Evolutionary conservation across 2,329 filamentous ascomycete species (phyloP), one percentile per base, ranked within the genome.

Genomic region (Grosmannia penicillata): DNA sequence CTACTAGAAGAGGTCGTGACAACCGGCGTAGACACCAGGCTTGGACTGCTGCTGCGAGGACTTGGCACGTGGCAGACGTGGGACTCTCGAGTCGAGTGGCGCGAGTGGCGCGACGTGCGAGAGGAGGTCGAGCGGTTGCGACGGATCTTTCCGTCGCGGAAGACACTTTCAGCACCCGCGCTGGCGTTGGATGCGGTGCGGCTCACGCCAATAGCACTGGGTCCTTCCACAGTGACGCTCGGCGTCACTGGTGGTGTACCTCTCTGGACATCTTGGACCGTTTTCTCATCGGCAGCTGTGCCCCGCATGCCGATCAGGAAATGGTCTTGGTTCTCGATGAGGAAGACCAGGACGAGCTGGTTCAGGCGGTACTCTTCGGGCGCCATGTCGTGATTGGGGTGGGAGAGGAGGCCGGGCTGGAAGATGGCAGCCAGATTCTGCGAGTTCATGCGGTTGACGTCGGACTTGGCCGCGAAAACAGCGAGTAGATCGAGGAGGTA

Each of bases 281-380:
- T 78, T 53, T 71, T 78, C 53, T 93, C 84, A 53, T 95, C 87
- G n/a, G 87, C 83, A n/a, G 77, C 87, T n/a, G 87, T 95, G 32
- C 91, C 91, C 54, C 86, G 84, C 91, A 98, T 98, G 39, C 91
- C 91, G 47, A 98, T 93, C 47, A 98, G 65, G 66, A 98, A 98
- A 58, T 94, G 84, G 53, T 98, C 91, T 56, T 98, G 91, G 51
- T 98, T 94, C 54, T 96, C 87, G 48, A 98, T 98, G 49, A 98
- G 63, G 58, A 98, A 98, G 36, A 98, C 94, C 46, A 98, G 71
- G 17, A 98, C 89, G 51, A 91, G 89, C 66, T 98, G 91, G 54
- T 93, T 96, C 6, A 98, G 66, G 24, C 85, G 78, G 56, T 98
- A 98, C 53, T 96, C 89, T 41, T 82, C 75, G 0, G 91, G 91